phyloP scores from a whole-genome alignment of 345 rosid species.

The Camelina laxa region DNA sequence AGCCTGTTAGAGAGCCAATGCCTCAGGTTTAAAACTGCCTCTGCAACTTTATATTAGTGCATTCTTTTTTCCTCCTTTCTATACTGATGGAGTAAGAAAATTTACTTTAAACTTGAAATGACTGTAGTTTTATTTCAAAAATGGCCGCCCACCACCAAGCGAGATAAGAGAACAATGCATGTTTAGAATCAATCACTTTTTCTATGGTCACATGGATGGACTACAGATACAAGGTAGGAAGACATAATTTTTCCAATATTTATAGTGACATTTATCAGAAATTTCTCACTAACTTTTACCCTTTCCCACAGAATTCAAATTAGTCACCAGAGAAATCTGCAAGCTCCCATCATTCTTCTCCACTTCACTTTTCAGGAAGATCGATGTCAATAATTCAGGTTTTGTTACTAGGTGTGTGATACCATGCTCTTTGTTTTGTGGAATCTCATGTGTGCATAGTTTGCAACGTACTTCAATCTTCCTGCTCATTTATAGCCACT shows the following conservation, averaged over 20 bases:
- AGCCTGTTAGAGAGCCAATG: constrained; percentile 79
- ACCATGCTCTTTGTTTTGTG: constrained; percentile 12
- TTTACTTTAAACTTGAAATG: constrained; percentile 34
- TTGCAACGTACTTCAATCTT: background rate
- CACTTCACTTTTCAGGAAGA: constrained; percentile 68
- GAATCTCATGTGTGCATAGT: background rate
- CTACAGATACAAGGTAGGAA: constrained; percentile 69
- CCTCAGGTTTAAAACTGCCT: constrained; percentile 73
- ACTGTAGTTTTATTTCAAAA: constrained; percentile 89
- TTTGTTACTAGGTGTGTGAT: constrained; percentile 68
- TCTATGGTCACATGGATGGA: constrained; percentile 71
- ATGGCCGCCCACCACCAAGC: constrained; percentile 80
- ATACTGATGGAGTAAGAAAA: background rate
- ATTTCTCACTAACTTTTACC: background rate
- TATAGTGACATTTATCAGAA: background rate
- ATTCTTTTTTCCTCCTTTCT: constrained; percentile 7
- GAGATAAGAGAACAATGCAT: constrained; percentile 77
- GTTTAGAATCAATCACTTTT: constrained; percentile 69
- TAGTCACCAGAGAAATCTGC: constrained; percentile 84
- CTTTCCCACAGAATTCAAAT: constrained; percentile 59
- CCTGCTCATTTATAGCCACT: background rate
- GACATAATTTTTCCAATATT: background rate
- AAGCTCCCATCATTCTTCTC: constrained; percentile 92
- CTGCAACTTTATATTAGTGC: background rate
- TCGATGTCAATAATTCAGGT: constrained; percentile 66